Evolutionary conservation across 495 filamentous ascomycete genomes (phyloP).

Genomic region (Thozetella sp.): DNA sequence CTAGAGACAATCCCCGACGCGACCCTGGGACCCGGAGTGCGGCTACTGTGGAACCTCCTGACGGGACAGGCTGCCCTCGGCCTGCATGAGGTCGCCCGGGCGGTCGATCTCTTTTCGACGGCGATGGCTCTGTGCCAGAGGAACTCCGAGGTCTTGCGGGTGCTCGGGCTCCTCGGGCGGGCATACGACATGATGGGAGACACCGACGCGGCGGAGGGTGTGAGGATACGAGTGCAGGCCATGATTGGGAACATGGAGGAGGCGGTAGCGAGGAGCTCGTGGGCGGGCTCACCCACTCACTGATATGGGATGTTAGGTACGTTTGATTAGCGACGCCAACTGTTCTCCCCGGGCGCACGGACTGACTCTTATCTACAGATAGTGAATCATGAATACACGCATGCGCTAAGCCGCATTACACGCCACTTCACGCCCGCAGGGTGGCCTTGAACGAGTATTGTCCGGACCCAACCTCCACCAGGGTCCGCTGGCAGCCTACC

Average conservation of each 20-base stretch:
- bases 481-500: neutral
- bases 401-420: too few species aligned
- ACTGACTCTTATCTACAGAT: too few species aligned
- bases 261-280: neutral
- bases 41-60: neutral
- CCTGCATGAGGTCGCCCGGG: neutral
- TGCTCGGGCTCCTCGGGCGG: neutral
- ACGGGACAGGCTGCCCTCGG: neutral
- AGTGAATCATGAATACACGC: too few species aligned
- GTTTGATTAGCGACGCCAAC: too few species aligned
- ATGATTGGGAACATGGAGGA: neutral
- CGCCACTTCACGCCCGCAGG: too few species aligned
- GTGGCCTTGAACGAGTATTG: slow-evolving; percentile 1
- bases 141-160: neutral
- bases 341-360: too few species aligned
- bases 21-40: neutral
- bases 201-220: neutral
- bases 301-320: too few species aligned
- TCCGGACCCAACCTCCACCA: neutral
- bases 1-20: neutral
- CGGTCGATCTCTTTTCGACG: neutral
- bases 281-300: too few species aligned
- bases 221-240: neutral
- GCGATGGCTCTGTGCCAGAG: neutral
- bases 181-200: neutral